Evolutionary conservation across 1,284 basidiomycete genomes (phyloP).

Genomic region (Naganishia albida): DNA sequence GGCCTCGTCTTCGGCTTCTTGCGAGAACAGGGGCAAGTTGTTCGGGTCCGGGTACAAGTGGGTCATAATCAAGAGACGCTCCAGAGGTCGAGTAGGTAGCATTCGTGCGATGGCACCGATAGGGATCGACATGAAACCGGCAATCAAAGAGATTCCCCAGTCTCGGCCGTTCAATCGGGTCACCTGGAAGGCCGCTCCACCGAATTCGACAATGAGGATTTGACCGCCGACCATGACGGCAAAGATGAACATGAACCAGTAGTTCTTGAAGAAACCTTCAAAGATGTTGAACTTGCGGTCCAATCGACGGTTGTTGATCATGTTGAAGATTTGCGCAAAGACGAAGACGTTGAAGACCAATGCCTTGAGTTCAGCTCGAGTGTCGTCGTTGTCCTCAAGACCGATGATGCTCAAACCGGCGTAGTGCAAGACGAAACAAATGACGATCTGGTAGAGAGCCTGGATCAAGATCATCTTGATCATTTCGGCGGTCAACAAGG

Average conservation of each 20-base stretch:
- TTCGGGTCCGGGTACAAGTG: slow-evolving; percentile 70
- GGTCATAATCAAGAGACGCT: slow-evolving; percentile 66
- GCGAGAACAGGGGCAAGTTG: slow-evolving; percentile 64
- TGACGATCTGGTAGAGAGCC: slow-evolving; percentile 79
- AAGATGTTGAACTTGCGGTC: slow-evolving; percentile 88
- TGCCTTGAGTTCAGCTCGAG: slow-evolving; percentile 67
- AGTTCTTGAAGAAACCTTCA: slow-evolving; percentile 75
- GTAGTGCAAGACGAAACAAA: slow-evolving; percentile 90
- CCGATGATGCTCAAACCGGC: slow-evolving; percentile 72
- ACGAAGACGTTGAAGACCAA: slow-evolving; percentile 96
- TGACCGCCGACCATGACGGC: slow-evolving; percentile 80
- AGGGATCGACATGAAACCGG: slow-evolving; percentile 84
- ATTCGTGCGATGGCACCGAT: slow-evolving; percentile 79
- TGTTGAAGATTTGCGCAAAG: slow-evolving; percentile 93
- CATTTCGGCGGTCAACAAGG: slow-evolving; percentile 88
- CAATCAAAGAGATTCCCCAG: slow-evolving; percentile 85
- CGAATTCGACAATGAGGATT: slow-evolving; percentile 85
- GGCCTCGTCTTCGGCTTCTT: slow-evolving; percentile 65
- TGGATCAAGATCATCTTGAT: slow-evolving; percentile 93
- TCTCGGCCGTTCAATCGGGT: slow-evolving; percentile 73
- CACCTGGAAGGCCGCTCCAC: slow-evolving; percentile 91
- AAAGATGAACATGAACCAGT: slow-evolving; percentile 85
- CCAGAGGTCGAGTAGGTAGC: slow-evolving; percentile 77
- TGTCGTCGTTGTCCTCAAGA: slow-evolving; percentile 53
- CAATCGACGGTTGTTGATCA: slow-evolving; percentile 84